Conservation (phyloP, 306 rosid genomes). For the Spatholobus suberectus region DNA sequence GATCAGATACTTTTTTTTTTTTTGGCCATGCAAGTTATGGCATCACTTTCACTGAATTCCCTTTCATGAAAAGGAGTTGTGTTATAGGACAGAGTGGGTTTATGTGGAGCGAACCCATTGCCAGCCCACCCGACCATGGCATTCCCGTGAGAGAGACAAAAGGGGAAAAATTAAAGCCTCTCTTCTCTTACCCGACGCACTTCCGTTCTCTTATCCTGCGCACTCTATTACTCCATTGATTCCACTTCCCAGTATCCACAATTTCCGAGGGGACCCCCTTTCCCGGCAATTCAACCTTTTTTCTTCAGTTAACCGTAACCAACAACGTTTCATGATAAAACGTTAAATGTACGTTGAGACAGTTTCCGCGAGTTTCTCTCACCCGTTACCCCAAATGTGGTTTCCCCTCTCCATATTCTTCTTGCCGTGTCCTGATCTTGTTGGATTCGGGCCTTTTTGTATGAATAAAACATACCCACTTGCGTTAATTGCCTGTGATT, state of each 20-base stretch:
- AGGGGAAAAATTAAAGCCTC: slow-evolving; percentile 45
- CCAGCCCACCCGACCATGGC: slow-evolving; percentile 90
- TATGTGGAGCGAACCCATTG: slow-evolving; percentile 67
- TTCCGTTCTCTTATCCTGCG: slow-evolving; percentile 54
- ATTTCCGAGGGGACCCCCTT: slow-evolving; percentile 60
- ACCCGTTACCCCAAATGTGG: slow-evolving; percentile 55
- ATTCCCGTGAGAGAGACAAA: slow-evolving; percentile 87
- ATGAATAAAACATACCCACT: slow-evolving; percentile 54
- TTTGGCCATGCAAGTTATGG: slow-evolving; percentile 47
- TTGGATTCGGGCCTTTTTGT: slow-evolving; percentile 54
- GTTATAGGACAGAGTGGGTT: slow-evolving; percentile 56
- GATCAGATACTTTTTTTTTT: slow-evolving; percentile 26
- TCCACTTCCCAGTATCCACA: slow-evolving; percentile 55
- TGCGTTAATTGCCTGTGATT: slow-evolving; percentile 46
- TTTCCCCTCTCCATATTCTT: slow-evolving; percentile 50
- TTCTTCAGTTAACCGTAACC: slow-evolving; percentile 43
- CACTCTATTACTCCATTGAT: slow-evolving; percentile 39
- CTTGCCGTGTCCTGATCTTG: slow-evolving; percentile 63
- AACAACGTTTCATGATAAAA: slow-evolving; percentile 53
- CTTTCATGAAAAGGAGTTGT: slow-evolving; percentile 64
- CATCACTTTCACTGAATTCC: slow-evolving; percentile 64
- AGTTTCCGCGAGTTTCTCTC: slow-evolving; percentile 63
- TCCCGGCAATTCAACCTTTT: slow-evolving; percentile 48
- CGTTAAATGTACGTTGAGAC: slow-evolving; percentile 60
- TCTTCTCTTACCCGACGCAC: slow-evolving; percentile 53